phyloP scores from a whole-genome alignment of 2,329 filamentous ascomycete species.

The Fonsecaea monophora region DNA sequence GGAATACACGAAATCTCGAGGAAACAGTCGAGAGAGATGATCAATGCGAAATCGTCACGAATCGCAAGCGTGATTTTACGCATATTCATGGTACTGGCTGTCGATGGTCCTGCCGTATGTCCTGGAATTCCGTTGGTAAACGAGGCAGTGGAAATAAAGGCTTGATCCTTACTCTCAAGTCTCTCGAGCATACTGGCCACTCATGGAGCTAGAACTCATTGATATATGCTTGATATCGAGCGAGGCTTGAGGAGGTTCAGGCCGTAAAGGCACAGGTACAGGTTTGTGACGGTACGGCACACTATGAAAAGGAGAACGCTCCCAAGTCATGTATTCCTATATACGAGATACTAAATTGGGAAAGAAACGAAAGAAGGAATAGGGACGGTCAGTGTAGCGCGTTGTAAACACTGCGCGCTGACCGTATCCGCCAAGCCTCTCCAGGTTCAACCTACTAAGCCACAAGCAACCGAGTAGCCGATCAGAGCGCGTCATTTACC shows the following conservation, averaged over 20 bases:
- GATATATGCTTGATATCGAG: neutral
- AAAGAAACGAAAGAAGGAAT: too few relatives aligned
- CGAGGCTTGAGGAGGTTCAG: neutral
- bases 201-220: neutral
- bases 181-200: neutral
- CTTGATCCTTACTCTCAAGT: neutral
- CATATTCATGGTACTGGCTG: neutral
- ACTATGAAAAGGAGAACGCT: too few relatives aligned
- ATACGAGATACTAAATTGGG: too few relatives aligned
- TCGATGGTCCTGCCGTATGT: neutral
- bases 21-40: neutral
- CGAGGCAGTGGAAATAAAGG: neutral
- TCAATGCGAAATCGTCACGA: neutral
- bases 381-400: too few relatives aligned
- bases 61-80: neutral
- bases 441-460: too few relatives aligned
- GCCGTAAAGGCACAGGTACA: neutral
- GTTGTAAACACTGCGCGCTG: too few relatives aligned
- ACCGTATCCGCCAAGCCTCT: too few relatives aligned
- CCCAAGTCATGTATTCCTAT: too few relatives aligned
- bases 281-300: too few relatives aligned
- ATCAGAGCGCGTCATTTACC: too few relatives aligned
- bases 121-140: neutral
- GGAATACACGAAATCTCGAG: neutral
- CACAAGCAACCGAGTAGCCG: too few relatives aligned